A percentile compares a stretch with the other conserved stretches of the same genome.
These are phyloP conservation scores for Nemania abortiva DNA, from an alignment of 2,329 filamentous ascomycete species.

Conservation along the genomic window DNA sequence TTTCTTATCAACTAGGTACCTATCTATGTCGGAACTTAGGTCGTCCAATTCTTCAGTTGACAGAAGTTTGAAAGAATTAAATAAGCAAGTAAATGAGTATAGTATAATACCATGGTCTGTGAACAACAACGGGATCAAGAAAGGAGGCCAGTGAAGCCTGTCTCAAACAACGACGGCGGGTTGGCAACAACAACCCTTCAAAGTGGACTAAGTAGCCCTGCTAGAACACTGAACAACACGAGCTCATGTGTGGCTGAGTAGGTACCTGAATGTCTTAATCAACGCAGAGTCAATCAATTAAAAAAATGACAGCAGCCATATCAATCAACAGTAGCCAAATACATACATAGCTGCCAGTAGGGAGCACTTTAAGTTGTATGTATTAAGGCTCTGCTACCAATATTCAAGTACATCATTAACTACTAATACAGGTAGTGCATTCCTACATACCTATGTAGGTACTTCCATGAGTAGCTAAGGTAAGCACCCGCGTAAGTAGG, in stretches of 20 bases:
- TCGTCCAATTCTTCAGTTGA: neutral
- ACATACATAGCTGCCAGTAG: no score
- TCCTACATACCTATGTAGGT: neutral
- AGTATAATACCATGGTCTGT: neutral
- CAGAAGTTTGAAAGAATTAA: neutral
- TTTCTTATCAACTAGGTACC: neutral
- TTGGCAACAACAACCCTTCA: neutral
- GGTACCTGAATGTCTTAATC: conserved; percentile 9
- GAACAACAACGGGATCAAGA: neutral
- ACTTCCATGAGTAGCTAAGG: neutral
- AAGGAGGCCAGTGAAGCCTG: neutral
- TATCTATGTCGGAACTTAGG: neutral
- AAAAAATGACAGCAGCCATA: conserved; percentile 3
- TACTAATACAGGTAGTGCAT: no score
- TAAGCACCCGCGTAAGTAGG: no score
- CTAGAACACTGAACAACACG: conserved; percentile 22
- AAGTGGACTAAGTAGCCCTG: conserved; percentile 1
- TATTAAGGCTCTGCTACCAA: no score
- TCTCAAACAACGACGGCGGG: neutral
- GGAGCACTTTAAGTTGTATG: no score
- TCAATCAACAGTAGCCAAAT: conserved; percentile 12
- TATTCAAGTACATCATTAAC: no score
- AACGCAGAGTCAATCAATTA: conserved; percentile 15
- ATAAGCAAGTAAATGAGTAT: neutral
- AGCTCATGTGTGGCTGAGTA: conserved; percentile 24